Base-by-base conservation (phyloP, 2,329 filamentous ascomycete genomes). In the Ophiosphaerella herpotricha region DNA sequence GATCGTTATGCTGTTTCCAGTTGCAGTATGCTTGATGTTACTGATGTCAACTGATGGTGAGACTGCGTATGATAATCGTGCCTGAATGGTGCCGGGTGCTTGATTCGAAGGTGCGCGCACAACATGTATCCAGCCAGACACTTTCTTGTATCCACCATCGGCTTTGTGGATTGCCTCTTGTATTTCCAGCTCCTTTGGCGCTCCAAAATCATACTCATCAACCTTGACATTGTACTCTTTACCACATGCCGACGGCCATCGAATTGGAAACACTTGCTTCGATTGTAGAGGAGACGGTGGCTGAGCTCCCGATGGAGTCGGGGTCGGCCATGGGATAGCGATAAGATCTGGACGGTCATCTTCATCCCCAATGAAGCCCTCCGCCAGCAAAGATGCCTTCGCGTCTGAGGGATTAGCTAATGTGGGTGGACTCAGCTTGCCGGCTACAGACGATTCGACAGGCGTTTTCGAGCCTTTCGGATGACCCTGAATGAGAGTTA, bases 51-150 rank as follows among this genome's bases (percentile, higher is more conserved):
- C 67, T 1, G 67, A 64, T 4, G 58, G 50, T 2, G 72, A 74
- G 6, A 72, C 70, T 1, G 74, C 73, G 43, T 75, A 74, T 1
- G 65, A 65, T 16, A 76, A 45, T 33, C 64, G 70, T 0, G 70
- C 66, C 33, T 60, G 48, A n/a, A 78, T 60, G 13, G 73, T 73
- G 7, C 69, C 68, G 6, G 58, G 51, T 4, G 64, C 54, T 57
- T 78, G 75, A 26, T 61, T 59, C 0, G 58, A 46, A 13, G 65
- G 65, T 7, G 71, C 74, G 34, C 64, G 58, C n/a, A 66, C 56
- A 31, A 78, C 60, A 37, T 67, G 67, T 16, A 77, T 63, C 52
- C 63, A 73, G n/a, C 76, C 76, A 16, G 61, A 58, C 13, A 77
- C 66, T 14, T 66, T 57, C 40, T 67, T 71, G 49, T 65, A 71